Evolutionary conservation across 768 basidiomycete genomes (phyloP), one percentile per base, ranked within the genome.

Genomic region (Suillus hirtellus): DNA sequence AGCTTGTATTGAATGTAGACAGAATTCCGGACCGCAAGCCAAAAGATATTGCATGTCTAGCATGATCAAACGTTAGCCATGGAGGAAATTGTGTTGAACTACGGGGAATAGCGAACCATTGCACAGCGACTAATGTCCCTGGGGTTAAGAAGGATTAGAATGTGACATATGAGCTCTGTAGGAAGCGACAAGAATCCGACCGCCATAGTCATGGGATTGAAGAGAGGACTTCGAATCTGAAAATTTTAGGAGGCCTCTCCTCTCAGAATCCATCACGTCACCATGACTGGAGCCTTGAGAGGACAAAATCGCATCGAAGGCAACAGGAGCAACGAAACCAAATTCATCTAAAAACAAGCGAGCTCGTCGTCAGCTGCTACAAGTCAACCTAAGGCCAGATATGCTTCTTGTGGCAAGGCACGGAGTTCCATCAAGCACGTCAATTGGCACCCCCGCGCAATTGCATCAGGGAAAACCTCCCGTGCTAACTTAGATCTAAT

Each of bases 391-490:
- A 31, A 31, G 31, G 31, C 5, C 31, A n/a, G n/a, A n/a, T n/a
- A n/a, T n/a, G n/a, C 27, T 27, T 27, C 27, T 27, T 27, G 27
- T 31, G 31, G 31, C 31, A 31, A 31, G 31, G 31, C 31, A 2
- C 31, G 0, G 31, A 31, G 2, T 31, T 31, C 31, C 31, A 31
- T 31, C 31, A 31, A 31, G 31, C 31, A 31, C 4, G 31, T 31
- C 31, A 31, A 31, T 31, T 31, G 31, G 31, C 31, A 31, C 19
- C 76, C 31, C 6, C 31, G 31, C 31, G 31, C 31, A 31, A 31
- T 31, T 31, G 24, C 24, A 24, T 24, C 24, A 24, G 24, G 24
- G 24, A 24, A 24, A 24, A 24, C 24, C 24, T 24, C 24, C 24
- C 24, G 24, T 24, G 24, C 24, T 24, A 24, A 24, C 24, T 24